Conservation (phyloP, 352 stramenopile genomes). For the Pythium volutum region DNA sequence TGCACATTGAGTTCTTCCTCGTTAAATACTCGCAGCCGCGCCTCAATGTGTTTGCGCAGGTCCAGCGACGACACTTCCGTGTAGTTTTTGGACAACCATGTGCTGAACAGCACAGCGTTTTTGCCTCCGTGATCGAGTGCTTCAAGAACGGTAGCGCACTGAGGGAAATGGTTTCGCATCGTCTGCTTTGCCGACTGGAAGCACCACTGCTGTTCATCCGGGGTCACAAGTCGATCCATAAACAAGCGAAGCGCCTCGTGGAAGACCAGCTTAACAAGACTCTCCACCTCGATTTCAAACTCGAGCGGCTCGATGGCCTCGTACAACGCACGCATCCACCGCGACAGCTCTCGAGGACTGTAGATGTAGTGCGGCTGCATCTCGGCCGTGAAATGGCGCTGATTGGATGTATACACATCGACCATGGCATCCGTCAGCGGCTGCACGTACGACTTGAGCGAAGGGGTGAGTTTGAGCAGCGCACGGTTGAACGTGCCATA, state of each 20-base stretch:
- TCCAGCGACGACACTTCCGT: conserved; percentile 90
- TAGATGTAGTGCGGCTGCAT: conserved; percentile 99
- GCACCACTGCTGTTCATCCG: conserved; percentile 97
- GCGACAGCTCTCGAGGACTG: conserved; percentile 97
- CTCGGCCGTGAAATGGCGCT: conserved; percentile 93
- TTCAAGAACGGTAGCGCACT: conserved; percentile 72
- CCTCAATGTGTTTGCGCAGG: conserved; percentile 96
- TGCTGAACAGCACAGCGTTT: conserved; percentile 96
- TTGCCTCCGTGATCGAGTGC: conserved; percentile 71
- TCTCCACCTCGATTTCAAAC: conserved; percentile 93
- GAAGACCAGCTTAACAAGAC: conserved; percentile 96
- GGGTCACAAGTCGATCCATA: conserved; percentile 97
- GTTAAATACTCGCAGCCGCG: conserved; percentile 98
- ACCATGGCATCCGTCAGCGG: conserved; percentile 99
- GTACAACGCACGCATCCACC: conserved; percentile 99
- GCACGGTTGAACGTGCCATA: conserved; percentile 99
- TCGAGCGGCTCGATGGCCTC: conserved; percentile 96
- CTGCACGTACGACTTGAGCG: conserved; percentile 95
- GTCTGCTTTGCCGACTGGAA: conserved; percentile 86
- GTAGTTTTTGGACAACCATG: conserved; percentile 99
- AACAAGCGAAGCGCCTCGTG: conserved; percentile 99
- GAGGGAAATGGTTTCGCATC: conserved; percentile 77
- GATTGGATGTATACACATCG: conserved; percentile 97
- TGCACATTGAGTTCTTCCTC: conserved; percentile 99
- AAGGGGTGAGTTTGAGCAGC: conserved; percentile 98